These are phyloP conservation scores for Ampelomyces quisqualis DNA, from an alignment of 2,329 filamentous ascomycete genomes.

Conservation along the genomic window DNA sequence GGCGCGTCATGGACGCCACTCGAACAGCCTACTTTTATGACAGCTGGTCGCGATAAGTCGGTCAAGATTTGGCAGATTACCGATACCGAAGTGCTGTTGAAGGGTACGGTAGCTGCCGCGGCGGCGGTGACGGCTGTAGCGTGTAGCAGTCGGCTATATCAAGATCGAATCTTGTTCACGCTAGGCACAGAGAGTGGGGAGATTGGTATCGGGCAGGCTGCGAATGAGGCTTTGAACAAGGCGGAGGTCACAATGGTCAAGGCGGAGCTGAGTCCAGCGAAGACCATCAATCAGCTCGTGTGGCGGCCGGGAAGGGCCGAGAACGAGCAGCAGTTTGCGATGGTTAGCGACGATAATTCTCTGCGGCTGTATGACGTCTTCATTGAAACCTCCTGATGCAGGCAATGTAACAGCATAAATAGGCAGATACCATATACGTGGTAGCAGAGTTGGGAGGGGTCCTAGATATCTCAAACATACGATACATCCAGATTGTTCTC, in stretches of 20 bases:
- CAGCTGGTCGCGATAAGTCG: constrained; percentile 84
- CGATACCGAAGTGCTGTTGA: constrained; percentile 22
- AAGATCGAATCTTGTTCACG: constrained; percentile 23
- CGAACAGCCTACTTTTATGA: constrained; percentile 65
- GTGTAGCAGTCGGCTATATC: constrained; percentile 9
- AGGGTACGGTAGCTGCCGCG: constrained; percentile 23
- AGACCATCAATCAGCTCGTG: constrained; percentile 35
- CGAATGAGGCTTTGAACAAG: constrained; percentile 14
- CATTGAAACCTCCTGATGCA: too few species aligned
- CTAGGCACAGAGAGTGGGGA: constrained; percentile 39
- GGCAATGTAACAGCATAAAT: neutral
- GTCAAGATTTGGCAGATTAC: constrained; percentile 61
- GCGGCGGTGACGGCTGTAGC: constrained; percentile 36
- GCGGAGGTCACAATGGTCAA: constrained; percentile 16
- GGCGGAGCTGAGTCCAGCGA: constrained; percentile 22
- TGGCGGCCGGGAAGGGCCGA: constrained; percentile 30
- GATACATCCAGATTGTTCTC: too few species aligned
- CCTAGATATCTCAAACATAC: too few species aligned
- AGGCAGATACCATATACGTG: too few species aligned
- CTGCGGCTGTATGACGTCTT: constrained; percentile 40
- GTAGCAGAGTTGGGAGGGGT: too few species aligned
- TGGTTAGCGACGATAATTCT: constrained; percentile 47
- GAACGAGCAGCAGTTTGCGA: constrained; percentile 36
- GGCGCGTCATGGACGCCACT: constrained; percentile 73
- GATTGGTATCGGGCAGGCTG: constrained; percentile 17